Conservation (phyloP, 805 yeast species). For the Lachancea meyersii region DNA sequence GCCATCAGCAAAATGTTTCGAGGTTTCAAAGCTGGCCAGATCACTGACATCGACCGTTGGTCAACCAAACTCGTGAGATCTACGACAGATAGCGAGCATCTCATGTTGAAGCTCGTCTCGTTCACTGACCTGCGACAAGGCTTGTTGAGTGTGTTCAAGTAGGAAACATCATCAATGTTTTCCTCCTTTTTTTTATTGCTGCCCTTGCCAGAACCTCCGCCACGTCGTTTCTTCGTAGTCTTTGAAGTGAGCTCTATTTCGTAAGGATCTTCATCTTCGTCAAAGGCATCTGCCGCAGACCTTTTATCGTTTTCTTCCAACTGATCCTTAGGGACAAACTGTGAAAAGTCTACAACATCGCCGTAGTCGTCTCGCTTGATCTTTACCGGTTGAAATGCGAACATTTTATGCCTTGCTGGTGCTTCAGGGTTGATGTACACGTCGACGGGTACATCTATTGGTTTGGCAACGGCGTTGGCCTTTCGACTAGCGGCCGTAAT, state of each 20-base stretch:
- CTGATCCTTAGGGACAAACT: conserved; percentile 49
- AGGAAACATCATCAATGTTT: conserved; percentile 46
- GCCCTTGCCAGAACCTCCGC: conserved; percentile 23
- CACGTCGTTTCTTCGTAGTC: conserved; percentile 18
- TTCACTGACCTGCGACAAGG: conserved; percentile 42
- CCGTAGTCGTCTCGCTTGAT: conserved; percentile 85
- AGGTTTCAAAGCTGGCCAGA: conserved; percentile 75
- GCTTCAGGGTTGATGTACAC: conserved; percentile 19
- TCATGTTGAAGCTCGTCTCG: conserved; percentile 39
- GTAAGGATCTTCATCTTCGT: conserved; percentile 26
- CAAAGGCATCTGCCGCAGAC: conserved; percentile 17
- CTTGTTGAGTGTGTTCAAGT: conserved; percentile 43
- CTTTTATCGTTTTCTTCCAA: conserved; percentile 35
- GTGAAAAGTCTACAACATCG: conserved; percentile 57
- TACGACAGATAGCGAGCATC: conserved; percentile 68
- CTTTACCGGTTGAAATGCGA: conserved; percentile 61
- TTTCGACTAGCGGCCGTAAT: conserved; percentile 4
- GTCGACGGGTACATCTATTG: conserved; percentile 27
- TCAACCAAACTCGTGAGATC: conserved; percentile 85
- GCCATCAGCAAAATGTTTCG: conserved; percentile 51
- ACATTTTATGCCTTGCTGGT: conserved; percentile 48
- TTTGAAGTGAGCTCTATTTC: conserved; percentile 22
- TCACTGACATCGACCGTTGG: conserved; percentile 69
- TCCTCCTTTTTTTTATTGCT: conserved; percentile 30
- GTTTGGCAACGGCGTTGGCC: conserved; percentile 8